Conservation (phyloP, 192 early-diverging fungal species). For the Backusella psychrophila region DNA sequence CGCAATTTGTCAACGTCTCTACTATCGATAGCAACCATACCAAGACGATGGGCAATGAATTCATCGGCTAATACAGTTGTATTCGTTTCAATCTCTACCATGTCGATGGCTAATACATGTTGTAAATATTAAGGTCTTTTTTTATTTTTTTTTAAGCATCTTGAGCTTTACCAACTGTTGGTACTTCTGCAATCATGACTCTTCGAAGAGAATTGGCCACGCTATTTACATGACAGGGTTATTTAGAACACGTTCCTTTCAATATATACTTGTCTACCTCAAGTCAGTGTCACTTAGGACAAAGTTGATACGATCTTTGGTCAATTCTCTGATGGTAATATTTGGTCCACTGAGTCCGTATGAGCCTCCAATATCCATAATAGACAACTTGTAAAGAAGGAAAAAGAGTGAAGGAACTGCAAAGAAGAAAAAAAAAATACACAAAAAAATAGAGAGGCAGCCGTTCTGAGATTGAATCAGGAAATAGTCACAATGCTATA, state of each 20-base stretch:
- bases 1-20: constrained; percentile 74
- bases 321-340: constrained; percentile 56
- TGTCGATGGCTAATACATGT: constrained; percentile 75
- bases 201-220: constrained; percentile 92
- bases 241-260: not conserved
- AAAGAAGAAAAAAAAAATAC: not conserved
- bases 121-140: not conserved
- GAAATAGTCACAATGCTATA: not conserved
- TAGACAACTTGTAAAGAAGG: not conserved
- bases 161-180: constrained; percentile 70
- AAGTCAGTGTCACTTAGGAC: constrained; percentile 86
- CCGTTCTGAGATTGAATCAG: not conserved
- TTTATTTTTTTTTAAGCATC: not conserved
- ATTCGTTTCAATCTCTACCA: constrained; percentile 94
- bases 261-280: constrained; percentile 38
- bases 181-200: constrained; percentile 97
- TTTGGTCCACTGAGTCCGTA: constrained; percentile 48
- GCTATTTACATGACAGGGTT: constrained; percentile 31
- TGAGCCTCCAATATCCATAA: constrained; percentile 17
- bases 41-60: constrained; percentile 92
- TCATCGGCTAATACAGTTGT: constrained; percentile 94
- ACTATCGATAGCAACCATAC: constrained; percentile 88
- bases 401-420: not conserved
- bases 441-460: not conserved
- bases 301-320: constrained; percentile 69